Evolutionary conservation across 1,284 basidiomycete genomes (phyloP).

Genomic region (Malassezia furfur): DNA sequence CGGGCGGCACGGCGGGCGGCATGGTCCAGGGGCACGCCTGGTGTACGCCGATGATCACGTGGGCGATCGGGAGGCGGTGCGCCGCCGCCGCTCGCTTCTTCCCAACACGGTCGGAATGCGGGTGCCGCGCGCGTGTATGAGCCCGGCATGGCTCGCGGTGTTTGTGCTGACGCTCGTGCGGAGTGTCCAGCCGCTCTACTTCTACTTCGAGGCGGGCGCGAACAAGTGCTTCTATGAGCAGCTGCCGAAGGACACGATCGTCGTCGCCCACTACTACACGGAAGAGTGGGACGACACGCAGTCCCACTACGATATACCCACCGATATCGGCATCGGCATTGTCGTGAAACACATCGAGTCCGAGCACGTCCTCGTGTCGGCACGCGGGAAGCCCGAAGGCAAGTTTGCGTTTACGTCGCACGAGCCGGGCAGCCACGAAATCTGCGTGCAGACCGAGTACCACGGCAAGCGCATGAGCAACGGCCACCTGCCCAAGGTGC

Average conservation of each 20-base stretch:
- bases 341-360: slow-evolving; percentile 58
- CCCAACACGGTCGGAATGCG: neutral
- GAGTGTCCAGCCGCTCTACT: slow-evolving; percentile 42
- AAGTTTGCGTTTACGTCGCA: slow-evolving; percentile 95
- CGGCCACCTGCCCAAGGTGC: slow-evolving; percentile 74
- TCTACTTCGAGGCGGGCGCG: slow-evolving; percentile 49
- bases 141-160: slow-evolving; percentile 6
- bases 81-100: neutral
- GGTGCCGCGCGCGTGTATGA: neutral
- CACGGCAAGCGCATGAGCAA: slow-evolving; percentile 14
- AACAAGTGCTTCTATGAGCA: slow-evolving; percentile 83
- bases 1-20: neutral
- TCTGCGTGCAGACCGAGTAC: slow-evolving; percentile 76
- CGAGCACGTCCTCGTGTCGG: slow-evolving; percentile 57
- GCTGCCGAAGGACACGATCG: slow-evolving; percentile 88
- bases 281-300: slow-evolving; percentile 74
- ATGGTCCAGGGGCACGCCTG: neutral
- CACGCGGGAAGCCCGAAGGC: slow-evolving; percentile 76
- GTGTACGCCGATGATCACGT: neutral
- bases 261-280: slow-evolving; percentile 66
- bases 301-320: slow-evolving; percentile 64
- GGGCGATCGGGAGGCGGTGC: neutral
- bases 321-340: slow-evolving; percentile 75
- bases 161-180: slow-evolving; percentile 4
- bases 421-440: slow-evolving; percentile 89